Base-by-base conservation (phyloP, 2,329 filamentous ascomycete species). In the Ophiosphaerella herpotricha region DNA sequence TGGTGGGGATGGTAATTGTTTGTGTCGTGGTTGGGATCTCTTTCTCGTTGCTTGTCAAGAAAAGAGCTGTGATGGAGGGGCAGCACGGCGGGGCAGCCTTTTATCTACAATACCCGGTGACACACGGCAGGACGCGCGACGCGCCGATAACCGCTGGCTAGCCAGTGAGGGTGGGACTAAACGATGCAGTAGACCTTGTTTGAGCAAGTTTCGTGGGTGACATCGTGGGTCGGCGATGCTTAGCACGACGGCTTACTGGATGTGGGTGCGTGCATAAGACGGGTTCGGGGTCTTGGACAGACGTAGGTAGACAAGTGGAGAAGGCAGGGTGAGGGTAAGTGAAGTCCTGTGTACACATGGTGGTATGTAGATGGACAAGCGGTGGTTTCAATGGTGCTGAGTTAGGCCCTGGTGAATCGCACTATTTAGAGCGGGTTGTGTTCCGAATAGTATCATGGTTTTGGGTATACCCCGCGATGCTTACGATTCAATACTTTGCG, bases 141-240 rank as follows among this genome's bases (percentile, higher is more conserved):
- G 45, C 45, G 32, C 35, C 16, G 29, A 31, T 18, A 29, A 29
- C 26, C 38, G 33, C 23, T n/a, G 31, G 8, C 34, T 16, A 36
- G 13, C n/a, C 34, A 18, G 21, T 23, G n/a, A 16, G 21, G 11
- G 24, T 26, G 36, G 9, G 24, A 11, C 16, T 26, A 21, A n/a
- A 13, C 12, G 16, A n/a, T 43, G 48, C 40, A 23, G n/a, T 49
- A 43, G 40, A 52, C 52, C 55, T 43, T 51, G 55, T 55, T 54
- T 58, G 55, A 53, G 55, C 55, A 58, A 56, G 55, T 58, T 58
- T 41, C 48, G 55, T 55, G 52, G 48, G 51, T 18, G 29, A 13
- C 9, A 33, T 23, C 33, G 26, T 23, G 41, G 32, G 24, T 32
- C 14, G 13, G 4, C 4, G 26, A 29, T 29, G 26, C 26, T 29